A percentile compares a stretch with the other conserved stretches of the same genome.
These are phyloP conservation scores for Agaricales sp. DNA, from an alignment of 1,284 basidiomycete genomes.

Conservation along the genomic window DNA sequence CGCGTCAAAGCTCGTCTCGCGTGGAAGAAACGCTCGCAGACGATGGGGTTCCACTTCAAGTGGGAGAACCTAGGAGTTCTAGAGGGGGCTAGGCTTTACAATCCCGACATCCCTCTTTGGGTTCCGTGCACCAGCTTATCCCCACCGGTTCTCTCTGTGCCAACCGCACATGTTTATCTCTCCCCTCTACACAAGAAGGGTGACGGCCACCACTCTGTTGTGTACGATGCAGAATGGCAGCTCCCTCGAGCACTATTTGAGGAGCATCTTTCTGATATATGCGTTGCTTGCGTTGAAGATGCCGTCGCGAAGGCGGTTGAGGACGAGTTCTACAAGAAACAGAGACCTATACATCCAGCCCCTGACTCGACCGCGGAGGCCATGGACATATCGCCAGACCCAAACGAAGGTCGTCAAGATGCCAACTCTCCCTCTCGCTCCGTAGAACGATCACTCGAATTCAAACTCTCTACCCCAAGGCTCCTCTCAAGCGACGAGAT, in stretches of 20 bases:
- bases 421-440: no score
- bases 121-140: background rate
- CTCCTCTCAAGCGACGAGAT: background rate
- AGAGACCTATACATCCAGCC: background rate
- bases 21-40: background rate
- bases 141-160: conserved; percentile 7
- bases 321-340: background rate
- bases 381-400: background rate
- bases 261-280: conserved; percentile 6
- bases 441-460: background rate
- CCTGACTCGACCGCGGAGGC: background rate
- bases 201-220: conserved; percentile 15
- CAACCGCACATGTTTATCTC: conserved; percentile 17
- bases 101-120: conserved; percentile 8
- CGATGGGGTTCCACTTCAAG: background rate
- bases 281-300: conserved; percentile 8
- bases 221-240: conserved; percentile 17
- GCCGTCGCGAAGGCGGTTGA: background rate
- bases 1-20: background rate
- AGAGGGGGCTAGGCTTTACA: background rate
- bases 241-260: conserved; percentile 14
- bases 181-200: conserved; percentile 12
- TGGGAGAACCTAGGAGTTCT: no score
- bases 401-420: no score
- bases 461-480: background rate